Evolutionary conservation across 2,329 filamentous ascomycete genomes (phyloP).

Genomic region (Plectosphaerella plurivora): DNA sequence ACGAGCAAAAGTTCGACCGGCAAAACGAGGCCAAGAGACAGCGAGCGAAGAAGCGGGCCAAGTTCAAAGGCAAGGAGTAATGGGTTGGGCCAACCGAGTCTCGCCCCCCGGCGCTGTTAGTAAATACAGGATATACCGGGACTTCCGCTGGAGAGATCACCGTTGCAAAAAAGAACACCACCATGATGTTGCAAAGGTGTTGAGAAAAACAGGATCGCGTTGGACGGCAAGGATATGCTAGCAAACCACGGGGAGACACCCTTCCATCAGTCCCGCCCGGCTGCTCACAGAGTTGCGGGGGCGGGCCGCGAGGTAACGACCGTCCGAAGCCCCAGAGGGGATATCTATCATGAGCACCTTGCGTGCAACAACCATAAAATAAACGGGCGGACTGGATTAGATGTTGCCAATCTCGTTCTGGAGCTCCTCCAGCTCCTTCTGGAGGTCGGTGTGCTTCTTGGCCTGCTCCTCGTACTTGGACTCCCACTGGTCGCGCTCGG

Average conservation of each 20-base stretch:
- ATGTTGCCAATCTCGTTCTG: constrained; percentile 91
- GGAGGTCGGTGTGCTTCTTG: constrained; percentile 76
- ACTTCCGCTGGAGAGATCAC: too few relatives aligned
- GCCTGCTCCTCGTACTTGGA: constrained; percentile 96
- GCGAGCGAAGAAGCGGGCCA: constrained; percentile 56
- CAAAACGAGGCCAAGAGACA: constrained; percentile 68
- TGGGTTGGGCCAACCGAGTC: too few relatives aligned
- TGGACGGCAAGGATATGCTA: neutral
- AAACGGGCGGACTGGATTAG: constrained; percentile 40
- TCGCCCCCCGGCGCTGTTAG: too few relatives aligned
- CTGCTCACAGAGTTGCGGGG: neutral
- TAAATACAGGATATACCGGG: too few relatives aligned
- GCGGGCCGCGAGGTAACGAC: neutral
- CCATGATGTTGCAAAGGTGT: too few relatives aligned
- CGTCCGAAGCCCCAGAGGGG: neutral
- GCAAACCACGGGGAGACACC: neutral
- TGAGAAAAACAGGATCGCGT: neutral
- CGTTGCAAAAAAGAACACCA: too few relatives aligned
- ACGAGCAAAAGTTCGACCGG: constrained; percentile 83
- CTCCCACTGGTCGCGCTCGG: constrained; percentile 91
- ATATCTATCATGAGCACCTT: neutral
- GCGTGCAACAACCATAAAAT: neutral
- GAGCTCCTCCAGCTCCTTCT: constrained; percentile 91
- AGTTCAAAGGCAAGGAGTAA: constrained; percentile 10
- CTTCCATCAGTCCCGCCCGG: neutral